Evolutionary conservation across 2,329 filamentous ascomycete species (phyloP).

Genomic region (Paecilomyces fulvus): DNA sequence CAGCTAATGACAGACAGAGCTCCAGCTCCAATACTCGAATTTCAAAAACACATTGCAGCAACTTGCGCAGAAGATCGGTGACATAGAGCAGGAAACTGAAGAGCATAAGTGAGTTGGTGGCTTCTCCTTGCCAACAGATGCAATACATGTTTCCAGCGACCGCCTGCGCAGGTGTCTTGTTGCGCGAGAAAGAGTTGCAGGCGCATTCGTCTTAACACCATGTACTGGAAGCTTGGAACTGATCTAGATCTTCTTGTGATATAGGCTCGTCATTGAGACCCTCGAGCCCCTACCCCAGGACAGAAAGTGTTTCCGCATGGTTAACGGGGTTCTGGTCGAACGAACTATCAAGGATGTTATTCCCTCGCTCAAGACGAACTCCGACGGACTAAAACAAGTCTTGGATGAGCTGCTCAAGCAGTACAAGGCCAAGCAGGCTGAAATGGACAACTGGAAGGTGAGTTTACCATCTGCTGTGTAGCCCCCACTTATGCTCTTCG

Average conservation of each 20-base stretch:
- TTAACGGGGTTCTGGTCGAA: conserved; percentile 93
- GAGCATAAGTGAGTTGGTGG: conserved; percentile 76
- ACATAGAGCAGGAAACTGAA: conserved; percentile 94
- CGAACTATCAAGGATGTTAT: conserved; percentile 88
- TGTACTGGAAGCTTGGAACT: not conserved
- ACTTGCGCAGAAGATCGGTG: conserved; percentile 90
- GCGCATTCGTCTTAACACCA: not conserved
- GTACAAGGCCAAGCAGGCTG: conserved; percentile 88
- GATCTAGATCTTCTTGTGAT: conserved; percentile 8
- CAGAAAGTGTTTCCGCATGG: conserved; percentile 97
- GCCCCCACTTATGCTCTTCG: conserved; percentile 2
- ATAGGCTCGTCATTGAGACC: conserved; percentile 87
- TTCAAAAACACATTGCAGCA: conserved; percentile 72
- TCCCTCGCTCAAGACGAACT: conserved; percentile 84
- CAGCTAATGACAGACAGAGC: conserved; percentile 25
- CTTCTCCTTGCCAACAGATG: conserved; percentile 4
- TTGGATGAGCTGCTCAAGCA: conserved; percentile 92
- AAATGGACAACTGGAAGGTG: conserved; percentile 98
- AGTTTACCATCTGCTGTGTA: conserved; percentile 17
- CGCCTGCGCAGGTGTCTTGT: not conserved
- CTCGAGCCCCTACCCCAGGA: conserved; percentile 71
- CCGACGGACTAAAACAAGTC: conserved; percentile 87
- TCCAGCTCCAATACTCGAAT: conserved; percentile 42
- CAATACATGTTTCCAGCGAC: not conserved
- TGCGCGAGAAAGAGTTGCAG: not conserved